phyloP scores from a whole-genome alignment of 2,329 filamentous ascomycete species.

The Bertia moriformis region DNA sequence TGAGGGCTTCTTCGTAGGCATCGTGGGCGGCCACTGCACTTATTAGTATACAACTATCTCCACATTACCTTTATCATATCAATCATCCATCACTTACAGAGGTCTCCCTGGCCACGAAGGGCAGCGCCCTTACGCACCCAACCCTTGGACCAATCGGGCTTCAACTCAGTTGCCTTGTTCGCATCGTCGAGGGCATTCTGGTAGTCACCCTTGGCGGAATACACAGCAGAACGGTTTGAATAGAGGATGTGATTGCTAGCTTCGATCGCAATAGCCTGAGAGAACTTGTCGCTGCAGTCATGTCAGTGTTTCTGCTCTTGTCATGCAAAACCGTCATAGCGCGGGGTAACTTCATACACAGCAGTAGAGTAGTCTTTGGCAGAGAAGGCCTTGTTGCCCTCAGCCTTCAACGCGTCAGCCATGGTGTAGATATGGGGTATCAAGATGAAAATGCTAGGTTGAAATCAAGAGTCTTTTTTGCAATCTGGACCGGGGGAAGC shows the following conservation, averaged over 20 bases:
- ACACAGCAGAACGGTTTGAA: slow-evolving; percentile 46
- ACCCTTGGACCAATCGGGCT: slow-evolving; percentile 59
- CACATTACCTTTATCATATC: neutral
- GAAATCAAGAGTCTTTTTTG: no score
- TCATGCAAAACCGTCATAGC: slow-evolving; percentile 6
- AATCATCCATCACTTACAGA: slow-evolving; percentile 13
- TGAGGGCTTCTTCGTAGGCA: slow-evolving; percentile 52
- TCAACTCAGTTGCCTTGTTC: slow-evolving; percentile 43
- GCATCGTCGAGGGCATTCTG: slow-evolving; percentile 54
- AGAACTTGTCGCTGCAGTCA: slow-evolving; percentile 45
- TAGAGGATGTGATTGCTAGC: slow-evolving; percentile 55
- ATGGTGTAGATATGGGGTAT: neutral
- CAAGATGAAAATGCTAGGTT: no score
- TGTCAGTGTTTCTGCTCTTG: slow-evolving; percentile 11
- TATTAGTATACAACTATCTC: neutral
- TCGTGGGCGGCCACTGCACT: slow-evolving; percentile 41
- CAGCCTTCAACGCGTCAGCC: slow-evolving; percentile 35
- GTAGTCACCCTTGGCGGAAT: slow-evolving; percentile 49
- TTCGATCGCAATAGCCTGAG: slow-evolving; percentile 50
- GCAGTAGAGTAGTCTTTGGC: slow-evolving; percentile 56
- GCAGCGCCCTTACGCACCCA: slow-evolving; percentile 53
- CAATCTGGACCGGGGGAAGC: no score
- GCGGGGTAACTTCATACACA: slow-evolving; percentile 32
- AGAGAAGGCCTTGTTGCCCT: slow-evolving; percentile 60
- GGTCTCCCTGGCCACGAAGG: slow-evolving; percentile 45